These are phyloP conservation scores for Vaccinium darrowii DNA, from an alignment of 148 eudicot species.

Conservation along the genomic window DNA sequence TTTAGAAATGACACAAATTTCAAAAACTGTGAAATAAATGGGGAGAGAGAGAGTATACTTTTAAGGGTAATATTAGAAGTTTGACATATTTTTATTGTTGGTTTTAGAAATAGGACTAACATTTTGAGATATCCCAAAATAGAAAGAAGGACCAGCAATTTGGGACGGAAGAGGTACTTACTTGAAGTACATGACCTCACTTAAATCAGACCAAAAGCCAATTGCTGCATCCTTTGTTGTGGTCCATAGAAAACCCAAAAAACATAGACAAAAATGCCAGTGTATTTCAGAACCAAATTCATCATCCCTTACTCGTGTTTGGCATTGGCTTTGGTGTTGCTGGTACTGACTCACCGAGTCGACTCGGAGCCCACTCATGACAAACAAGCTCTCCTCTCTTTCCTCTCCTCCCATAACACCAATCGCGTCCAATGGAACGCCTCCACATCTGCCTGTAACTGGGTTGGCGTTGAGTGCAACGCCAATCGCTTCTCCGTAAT, in stretches of 20 bases:
- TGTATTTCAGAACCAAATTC: not conserved
- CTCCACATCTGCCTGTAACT: conserved; percentile 54
- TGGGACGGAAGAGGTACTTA: too few species aligned
- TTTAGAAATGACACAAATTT: too few species aligned
- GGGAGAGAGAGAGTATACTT: too few species aligned
- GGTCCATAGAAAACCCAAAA: not conserved
- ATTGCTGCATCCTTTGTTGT: not conserved
- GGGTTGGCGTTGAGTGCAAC: conserved; percentile 82
- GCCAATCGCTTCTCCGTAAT: conserved; percentile 33
- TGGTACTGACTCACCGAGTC: conserved; percentile 23
- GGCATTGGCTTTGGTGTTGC: not conserved
- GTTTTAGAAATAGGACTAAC: too few species aligned
- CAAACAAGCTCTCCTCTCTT: conserved; percentile 63
- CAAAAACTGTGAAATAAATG: too few species aligned
- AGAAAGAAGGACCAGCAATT: too few species aligned
- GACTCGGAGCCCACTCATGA: conserved; percentile 64
- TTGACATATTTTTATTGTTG: too few species aligned
- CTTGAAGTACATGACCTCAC: not conserved
- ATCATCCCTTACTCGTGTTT: not conserved
- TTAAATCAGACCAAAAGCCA: not conserved
- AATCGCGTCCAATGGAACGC: conserved; percentile 59
- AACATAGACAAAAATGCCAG: not conserved
- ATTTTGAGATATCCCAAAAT: too few species aligned
- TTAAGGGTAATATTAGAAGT: too few species aligned
- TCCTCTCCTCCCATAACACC: conserved; percentile 56